These are phyloP conservation scores for Tetrapisispora nanseiensis DNA, from an alignment of 805 yeast genomes.

Conservation along the genomic window DNA sequence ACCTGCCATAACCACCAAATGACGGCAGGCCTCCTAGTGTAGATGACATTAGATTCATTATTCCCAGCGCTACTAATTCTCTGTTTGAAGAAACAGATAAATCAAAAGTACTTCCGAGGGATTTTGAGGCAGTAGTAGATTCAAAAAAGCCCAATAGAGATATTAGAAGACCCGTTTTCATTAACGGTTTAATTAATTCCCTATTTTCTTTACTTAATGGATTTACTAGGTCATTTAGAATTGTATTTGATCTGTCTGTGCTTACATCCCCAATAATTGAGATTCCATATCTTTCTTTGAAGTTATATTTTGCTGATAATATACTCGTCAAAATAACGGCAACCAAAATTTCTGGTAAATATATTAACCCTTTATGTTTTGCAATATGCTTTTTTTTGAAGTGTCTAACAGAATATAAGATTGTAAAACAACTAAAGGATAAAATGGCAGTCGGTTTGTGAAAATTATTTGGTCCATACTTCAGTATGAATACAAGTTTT, in stretches of 20 bases:
- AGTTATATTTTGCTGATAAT: slow-evolving; percentile 38
- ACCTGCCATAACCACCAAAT: slow-evolving; percentile 93
- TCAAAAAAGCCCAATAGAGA: slow-evolving; percentile 89
- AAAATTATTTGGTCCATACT: slow-evolving; percentile 35
- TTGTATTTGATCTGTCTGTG: slow-evolving; percentile 32
- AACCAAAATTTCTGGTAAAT: slow-evolving; percentile 76
- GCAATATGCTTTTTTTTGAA: slow-evolving; percentile 31
- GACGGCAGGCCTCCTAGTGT: slow-evolving; percentile 66
- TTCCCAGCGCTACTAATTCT: slow-evolving; percentile 83
- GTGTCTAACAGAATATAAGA: slow-evolving; percentile 34
- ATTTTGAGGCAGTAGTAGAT: slow-evolving; percentile 84
- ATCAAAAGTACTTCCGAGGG: slow-evolving; percentile 67
- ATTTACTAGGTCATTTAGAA: slow-evolving; percentile 34
- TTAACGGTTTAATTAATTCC: slow-evolving; percentile 42
- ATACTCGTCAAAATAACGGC: slow-evolving; percentile 57
- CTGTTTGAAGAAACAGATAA: slow-evolving; percentile 66
- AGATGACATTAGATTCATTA: slow-evolving; percentile 56
- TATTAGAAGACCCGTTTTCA: slow-evolving; percentile 63
- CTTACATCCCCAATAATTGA: slow-evolving; percentile 58
- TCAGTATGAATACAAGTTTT: slow-evolving; percentile 49
- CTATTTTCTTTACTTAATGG: slow-evolving; percentile 46
- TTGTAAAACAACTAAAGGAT: slow-evolving; percentile 42
- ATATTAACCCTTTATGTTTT: slow-evolving; percentile 38
- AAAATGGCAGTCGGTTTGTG: slow-evolving; percentile 56
- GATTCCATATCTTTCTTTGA: slow-evolving; percentile 46